Conservation (phyloP, 306 rosid species). For the Prunus armeniaca region DNA sequence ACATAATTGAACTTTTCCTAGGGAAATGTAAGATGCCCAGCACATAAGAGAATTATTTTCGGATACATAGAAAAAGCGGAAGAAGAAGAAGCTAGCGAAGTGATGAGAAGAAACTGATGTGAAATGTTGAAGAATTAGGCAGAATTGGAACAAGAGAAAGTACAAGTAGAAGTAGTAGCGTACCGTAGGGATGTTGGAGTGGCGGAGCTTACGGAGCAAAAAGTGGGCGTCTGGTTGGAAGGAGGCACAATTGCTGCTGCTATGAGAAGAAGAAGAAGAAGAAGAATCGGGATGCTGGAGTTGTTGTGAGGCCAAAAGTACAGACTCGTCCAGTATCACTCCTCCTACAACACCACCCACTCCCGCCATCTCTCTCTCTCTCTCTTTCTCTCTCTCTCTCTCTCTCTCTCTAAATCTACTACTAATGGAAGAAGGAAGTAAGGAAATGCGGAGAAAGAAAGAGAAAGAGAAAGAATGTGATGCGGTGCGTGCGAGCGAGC, state of each 20-base stretch:
- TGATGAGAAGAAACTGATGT: background rate
- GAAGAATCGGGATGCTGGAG: background rate
- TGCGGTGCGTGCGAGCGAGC: background rate
- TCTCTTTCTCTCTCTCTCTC: background rate
- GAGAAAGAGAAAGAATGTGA: background rate
- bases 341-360: slow-evolving; percentile 30
- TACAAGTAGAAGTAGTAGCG: background rate
- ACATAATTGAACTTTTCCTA: background rate
- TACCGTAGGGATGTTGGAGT: slow-evolving; percentile 45
- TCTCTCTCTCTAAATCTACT: background rate
- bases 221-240: slow-evolving; percentile 40
- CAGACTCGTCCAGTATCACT: slow-evolving; percentile 68
- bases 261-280: background rate
- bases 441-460: background rate
- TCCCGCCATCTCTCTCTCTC: slow-evolving; percentile 1
- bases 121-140: background rate
- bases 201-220: slow-evolving; percentile 55
- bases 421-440: background rate
- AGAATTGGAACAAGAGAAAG: background rate
- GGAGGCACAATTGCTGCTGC: background rate
- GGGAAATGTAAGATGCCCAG: background rate
- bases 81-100: background rate
- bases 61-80: background rate
- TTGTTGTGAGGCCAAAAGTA: slow-evolving; percentile 21
- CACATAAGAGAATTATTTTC: background rate